These are phyloP conservation scores for Fraxinus nigra DNA, from an alignment of 305 asterid species.

Conservation along the genomic window DNA sequence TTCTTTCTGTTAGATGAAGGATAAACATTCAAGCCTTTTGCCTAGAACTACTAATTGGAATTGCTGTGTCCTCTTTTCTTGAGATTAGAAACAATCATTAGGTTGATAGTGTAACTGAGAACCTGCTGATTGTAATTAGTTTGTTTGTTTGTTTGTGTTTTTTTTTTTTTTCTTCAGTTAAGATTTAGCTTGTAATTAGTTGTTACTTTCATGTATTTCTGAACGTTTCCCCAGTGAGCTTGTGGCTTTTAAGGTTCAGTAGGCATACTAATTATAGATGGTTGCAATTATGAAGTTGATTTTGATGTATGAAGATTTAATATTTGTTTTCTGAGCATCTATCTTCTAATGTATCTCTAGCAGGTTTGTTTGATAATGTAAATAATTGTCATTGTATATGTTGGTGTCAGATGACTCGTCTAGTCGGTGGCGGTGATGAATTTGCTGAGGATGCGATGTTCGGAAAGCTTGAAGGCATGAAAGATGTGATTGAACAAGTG, in stretches of 20 bases:
- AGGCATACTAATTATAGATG: neutral
- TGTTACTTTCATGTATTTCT: neutral
- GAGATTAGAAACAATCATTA: neutral
- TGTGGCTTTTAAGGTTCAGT: neutral
- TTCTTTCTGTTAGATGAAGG: neutral
- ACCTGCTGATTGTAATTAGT: neutral
- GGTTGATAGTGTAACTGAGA: constrained; percentile 13
- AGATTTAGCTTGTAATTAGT: neutral
- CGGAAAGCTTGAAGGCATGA: constrained; percentile 94
- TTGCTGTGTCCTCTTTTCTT: neutral
- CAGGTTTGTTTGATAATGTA: constrained; percentile 3
- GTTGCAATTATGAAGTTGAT: neutral
- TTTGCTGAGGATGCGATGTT: constrained; percentile 85
- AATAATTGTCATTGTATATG: neutral
- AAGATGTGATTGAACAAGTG: constrained; percentile 86
- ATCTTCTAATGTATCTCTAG: constrained; percentile 3
- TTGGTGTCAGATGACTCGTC: constrained; percentile 68
- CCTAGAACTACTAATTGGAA: neutral
- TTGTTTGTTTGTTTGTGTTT: neutral
- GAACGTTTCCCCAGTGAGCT: neutral
- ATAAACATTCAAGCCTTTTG: neutral
- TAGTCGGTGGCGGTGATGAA: constrained; percentile 73
- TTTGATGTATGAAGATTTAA: neutral
- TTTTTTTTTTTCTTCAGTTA: neutral
- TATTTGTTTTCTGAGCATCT: neutral